Evolutionary conservation across 2,329 filamentous ascomycete species (phyloP).

Genomic region (Colletotrichum tabaci): DNA sequence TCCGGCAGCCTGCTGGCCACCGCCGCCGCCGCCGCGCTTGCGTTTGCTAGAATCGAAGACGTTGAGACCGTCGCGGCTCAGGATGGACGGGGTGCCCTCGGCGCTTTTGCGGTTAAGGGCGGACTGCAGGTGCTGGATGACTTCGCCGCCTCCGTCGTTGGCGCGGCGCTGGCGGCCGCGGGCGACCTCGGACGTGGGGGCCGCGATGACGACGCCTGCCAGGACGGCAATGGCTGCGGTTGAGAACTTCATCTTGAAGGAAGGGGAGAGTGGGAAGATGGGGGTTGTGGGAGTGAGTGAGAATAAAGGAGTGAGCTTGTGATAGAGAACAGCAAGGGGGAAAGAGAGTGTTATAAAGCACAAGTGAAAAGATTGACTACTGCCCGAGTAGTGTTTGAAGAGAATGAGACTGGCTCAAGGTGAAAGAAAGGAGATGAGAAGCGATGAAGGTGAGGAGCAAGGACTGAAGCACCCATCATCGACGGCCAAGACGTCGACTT

Average conservation of each 20-base stretch:
- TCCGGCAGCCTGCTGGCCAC: constrained; percentile 15
- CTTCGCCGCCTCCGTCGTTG: constrained; percentile 21
- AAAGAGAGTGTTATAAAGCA: neutral
- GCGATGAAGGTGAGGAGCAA: constrained; percentile 14
- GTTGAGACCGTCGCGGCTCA: constrained; percentile 23
- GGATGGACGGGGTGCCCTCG: too few species aligned
- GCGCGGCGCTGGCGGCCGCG: constrained; percentile 24
- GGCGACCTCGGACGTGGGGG: constrained; percentile 15
- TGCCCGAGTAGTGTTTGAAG: constrained; percentile 33
- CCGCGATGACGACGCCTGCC: constrained; percentile 30
- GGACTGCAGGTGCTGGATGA: constrained; percentile 27
- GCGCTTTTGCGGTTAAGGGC: constrained; percentile 19
- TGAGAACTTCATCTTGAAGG: constrained; percentile 32
- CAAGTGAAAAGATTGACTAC: constrained; percentile 27
- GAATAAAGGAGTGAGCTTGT: neutral
- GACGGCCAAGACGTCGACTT: constrained; percentile 1
- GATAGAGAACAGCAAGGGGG: neutral
- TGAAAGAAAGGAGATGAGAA: neutral
- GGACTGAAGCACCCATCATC: neutral
- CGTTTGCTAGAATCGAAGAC: constrained; percentile 37
- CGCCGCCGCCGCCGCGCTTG: constrained; percentile 16
- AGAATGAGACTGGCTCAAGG: constrained; percentile 32
- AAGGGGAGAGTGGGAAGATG: too few species aligned
- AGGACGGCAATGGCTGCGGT: constrained; percentile 27
- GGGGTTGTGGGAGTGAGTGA: neutral